Base-by-base conservation (phyloP, 441 rosid species). In the Jatropha multifida region DNA sequence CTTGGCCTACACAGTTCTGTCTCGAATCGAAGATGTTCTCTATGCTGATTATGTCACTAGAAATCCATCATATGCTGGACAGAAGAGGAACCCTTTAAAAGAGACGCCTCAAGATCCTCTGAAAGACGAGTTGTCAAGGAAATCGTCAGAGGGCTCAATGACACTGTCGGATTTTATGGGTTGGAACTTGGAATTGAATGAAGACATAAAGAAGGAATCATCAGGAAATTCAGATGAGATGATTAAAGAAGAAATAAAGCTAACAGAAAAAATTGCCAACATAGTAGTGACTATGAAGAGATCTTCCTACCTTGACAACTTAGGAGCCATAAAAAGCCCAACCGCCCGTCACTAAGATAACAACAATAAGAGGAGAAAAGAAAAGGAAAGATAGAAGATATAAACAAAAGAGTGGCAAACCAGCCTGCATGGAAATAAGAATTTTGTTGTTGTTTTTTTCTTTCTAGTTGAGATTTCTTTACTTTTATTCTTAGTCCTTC, bases 111-210 rank as follows among this genome's bases (percentile, higher is more conserved):
- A 17, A 69, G 79, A 68, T 37, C 46, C 42, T 4, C 58, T 65
- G 17, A 71, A 37, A 55, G 85, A 84, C 0, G 87, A 84, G 26
- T 2, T 41, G 2, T 83, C 77, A 23, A 78, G 44, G 46, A 79
- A 20, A 56, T 56, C 62, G 69, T 52, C 51, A 26, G 92, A 79
- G 17, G 76, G 67, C 54, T 75, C 90, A 10, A 86, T 81, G 84
- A 92, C 97, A 44, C 81, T 96, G 4, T 88, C 89, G 3, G 99
- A 96, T 83, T 91, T 92, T 65, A 91, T 96, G 89, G 90, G 94
- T 26, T 94, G 98, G 99, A 84, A 83, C 70, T 68, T 73, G 2
- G 90, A 89, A 44, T 78, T 83, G 75, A 78, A 68, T 48, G 87
- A 88, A 20, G 89, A 86, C 8, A 7, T 46, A 65, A 82, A 78